Base-by-base conservation (phyloP, 2,329 filamentous ascomycete species). In the Cryphonectria japonica region DNA sequence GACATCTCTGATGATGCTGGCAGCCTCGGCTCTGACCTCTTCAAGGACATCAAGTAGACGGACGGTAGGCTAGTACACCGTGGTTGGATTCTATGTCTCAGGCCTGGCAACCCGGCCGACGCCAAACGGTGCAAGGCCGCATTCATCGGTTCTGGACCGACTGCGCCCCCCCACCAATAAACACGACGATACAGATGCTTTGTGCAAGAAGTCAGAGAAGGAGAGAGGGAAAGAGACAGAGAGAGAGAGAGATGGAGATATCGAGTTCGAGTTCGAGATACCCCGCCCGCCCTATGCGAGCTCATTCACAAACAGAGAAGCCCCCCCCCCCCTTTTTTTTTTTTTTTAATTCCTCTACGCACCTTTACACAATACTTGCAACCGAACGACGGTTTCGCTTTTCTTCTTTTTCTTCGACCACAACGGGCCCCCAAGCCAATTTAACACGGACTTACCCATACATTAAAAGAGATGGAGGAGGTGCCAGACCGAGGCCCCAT, bases 21-120 rank as follows among this genome's bases (percentile, higher is more conserved):
- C 60, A 81, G 80, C 69, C 79, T 87, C 43, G 86, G 86, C 66
- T 79, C 80, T 71, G 86, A 89, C 73, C 79, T 90, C 46, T 89
- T 90, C 78, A 88, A 88, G 77, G 83, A 86, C 73, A 89, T 90
- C 78, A 87, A 87, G 76, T 88, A 82, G 57, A 29, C 11, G 41
- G 46, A 16, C 32, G 22, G 34, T 8, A 19, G 41, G 43, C 43
- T 4, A 29, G 19, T 3, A 19, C 22, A 6, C 29, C 64, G 19
- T 43, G 52, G 22, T 32, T 50, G 46, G 64, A 57, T 14, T 19
- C 16, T 14, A 26, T 13, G 29, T 11, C 8, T 29, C 11, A 2
- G 16, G 7, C n/a, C 29, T 57, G 26, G 43, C 29, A 32, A 22
- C 16, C 61, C 4, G 11, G 61, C 16, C 22, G 16, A 29, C 34